These are phyloP conservation scores for Angomonas ambiguus DNA, from an alignment of 208 protist species.

Conservation along the genomic window DNA sequence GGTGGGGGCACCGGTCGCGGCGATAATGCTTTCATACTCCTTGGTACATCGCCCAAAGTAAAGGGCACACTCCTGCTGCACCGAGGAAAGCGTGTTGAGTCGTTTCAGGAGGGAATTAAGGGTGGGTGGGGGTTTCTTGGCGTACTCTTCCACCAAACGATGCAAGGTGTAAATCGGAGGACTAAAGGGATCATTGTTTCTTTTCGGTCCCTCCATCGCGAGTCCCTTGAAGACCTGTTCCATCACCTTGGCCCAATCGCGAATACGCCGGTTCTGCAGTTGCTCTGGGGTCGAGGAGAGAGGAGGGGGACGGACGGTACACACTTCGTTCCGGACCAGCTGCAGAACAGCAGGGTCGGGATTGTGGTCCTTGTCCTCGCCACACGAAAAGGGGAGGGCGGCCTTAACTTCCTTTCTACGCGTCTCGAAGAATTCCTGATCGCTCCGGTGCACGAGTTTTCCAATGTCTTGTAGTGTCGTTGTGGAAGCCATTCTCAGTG, in stretches of 20 bases:
- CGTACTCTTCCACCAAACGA: neutral
- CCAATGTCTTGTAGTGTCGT: neutral
- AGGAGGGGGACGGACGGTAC: neutral
- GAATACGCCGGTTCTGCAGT: neutral
- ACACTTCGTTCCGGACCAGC: neutral
- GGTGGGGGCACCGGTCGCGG: neutral
- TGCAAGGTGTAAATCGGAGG: neutral
- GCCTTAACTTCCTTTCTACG: neutral
- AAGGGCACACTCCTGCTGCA: constrained; percentile 13
- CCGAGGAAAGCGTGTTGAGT: constrained; percentile 13
- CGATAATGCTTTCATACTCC: constrained; percentile 2
- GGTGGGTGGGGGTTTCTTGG: neutral
- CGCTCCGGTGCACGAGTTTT: neutral
- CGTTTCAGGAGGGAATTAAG: constrained; percentile 15
- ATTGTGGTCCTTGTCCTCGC: neutral
- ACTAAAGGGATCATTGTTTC: neutral
- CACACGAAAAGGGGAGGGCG: no score
- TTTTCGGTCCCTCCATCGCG: neutral
- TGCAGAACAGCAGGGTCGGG: neutral
- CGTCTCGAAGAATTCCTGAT: neutral
- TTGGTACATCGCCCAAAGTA: neutral
- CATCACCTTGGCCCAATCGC: neutral
- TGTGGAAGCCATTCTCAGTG: neutral
- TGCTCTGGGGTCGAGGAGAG: neutral
- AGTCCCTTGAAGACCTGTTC: neutral